Base-by-base conservation (phyloP, 1,139 yeast genomes). In the Geotrichum bryndzae region DNA sequence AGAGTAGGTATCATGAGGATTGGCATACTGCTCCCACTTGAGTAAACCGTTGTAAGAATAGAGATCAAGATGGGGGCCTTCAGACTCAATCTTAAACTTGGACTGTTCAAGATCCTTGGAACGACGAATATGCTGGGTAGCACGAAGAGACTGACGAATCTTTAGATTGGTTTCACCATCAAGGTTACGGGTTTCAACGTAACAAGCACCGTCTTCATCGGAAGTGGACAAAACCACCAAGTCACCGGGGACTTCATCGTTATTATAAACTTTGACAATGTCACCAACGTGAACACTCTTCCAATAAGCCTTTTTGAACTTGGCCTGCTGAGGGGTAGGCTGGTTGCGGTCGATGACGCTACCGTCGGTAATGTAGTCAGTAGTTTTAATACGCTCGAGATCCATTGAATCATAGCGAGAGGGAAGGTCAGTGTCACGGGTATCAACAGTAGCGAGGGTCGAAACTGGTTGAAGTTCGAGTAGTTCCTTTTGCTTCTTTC, bases 111-210 rank as follows among this genome's bases (percentile, higher is more conserved):
- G 81, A 71, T 92, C 97, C 38, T 80, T 77, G 0, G 95, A 80
- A 68, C 41, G 80, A 77, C 0, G 95, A 80, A 68, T 84, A 91
- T 67, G 96, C 86, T 66, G 82, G 31, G 96, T 91, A 68, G 90
- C 84, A 63, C 84, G 83, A 61, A 94, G 76, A 15, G 96, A 86
- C 66, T 84, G 86, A 65, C 90, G 87, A 57, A 85, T 84, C 74
- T 94, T 94, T 72, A 94, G 80, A 72, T 94, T 94, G 5, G 97
- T 90, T 76, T 94, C 99, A 73, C 99, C 99, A 75, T 94, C 98
- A 69, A 94, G 81, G 73, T 94, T 94, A 71, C 91, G 91, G 0
- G 99, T 94, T 74, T 94, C 98, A 51, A 92, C 86, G 70, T 87
- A 92, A 75, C 98, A 92, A 55, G 87, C 91, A 51, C 96, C 96